Evolutionary conservation across 1,284 basidiomycete genomes (phyloP), one percentile per base, ranked within the genome.

Genomic region (Ustilago cynodontis): DNA sequence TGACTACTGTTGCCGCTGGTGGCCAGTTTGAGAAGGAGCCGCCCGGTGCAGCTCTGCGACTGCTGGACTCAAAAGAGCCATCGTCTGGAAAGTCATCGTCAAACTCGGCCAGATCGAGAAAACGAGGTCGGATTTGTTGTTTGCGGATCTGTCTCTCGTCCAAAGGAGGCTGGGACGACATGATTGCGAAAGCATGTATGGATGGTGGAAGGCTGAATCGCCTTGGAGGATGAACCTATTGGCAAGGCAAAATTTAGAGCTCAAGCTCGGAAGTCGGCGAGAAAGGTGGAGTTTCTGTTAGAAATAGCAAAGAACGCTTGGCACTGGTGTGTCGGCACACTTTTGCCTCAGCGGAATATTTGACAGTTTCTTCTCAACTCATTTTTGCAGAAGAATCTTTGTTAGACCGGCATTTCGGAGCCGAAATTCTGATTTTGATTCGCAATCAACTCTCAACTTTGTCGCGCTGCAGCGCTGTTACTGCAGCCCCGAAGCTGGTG

Each of bases 41-140:
- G 8, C 49, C 68, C 2, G 52, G 39, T 5, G 75, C 69, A 2
- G 72, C 72, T 54, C 61, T 60, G 14, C 66, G 60, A 53, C 65
- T 57, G 37, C 54, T 53, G n/a, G 56, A 49, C 24, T 49, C 24
- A 24, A 49, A 49, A 5, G 47, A 49, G 10, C 47, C 56, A 47
- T 58, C 41, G 2, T 43, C 54, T 3, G 43, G 26, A 11, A 66
- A 8, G 16, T 68, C 62, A 39, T 77, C 74, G 35, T 79, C 77
- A 26, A 79, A 70, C 35, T 79, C 79, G 7, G 71, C 71, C 28
- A 82, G 59, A 50, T 80, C 81, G 49, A 77, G 49, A 31, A 70
- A 71, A 22, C 81, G 74, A 29, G 81, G 81, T 4, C 81, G 71
- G 8, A 82, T 73, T 50, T 63, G 79, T 67, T 81, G 77, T 28